These are phyloP conservation scores for Funneliformis caledonium DNA, from an alignment of 371 early-diverging fungal species.

Conservation along the genomic window DNA sequence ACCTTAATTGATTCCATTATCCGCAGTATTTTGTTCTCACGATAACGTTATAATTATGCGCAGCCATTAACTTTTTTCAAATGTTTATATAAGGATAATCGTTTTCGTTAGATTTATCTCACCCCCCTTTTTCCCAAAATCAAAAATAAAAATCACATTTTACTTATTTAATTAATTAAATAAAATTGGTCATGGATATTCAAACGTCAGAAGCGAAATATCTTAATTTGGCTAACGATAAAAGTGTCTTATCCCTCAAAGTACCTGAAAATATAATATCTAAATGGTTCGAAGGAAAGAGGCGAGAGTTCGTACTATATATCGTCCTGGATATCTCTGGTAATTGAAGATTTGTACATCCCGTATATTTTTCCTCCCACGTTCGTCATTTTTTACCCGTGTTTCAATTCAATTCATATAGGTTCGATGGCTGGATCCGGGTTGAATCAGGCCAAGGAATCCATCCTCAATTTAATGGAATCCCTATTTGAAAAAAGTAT, in stretches of 20 bases:
- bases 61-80: too few relatives aligned
- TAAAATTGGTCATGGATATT: not conserved
- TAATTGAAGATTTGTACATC: not conserved
- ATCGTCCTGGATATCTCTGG: slow-evolving; percentile 37
- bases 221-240: not conserved
- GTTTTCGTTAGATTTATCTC: too few relatives aligned
- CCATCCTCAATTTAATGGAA: slow-evolving; percentile 30
- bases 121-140: not conserved
- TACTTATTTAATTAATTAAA: not conserved
- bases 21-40: too few relatives aligned
- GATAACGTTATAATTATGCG: too few relatives aligned
- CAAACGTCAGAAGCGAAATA: not conserved
- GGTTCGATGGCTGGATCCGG: slow-evolving; percentile 37
- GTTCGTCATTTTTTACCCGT: not conserved
- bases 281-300: slow-evolving; percentile 31
- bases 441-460: slow-evolving; percentile 27
- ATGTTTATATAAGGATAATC: too few relatives aligned
- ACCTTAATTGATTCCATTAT: too few relatives aligned
- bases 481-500: not conserved
- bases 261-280: slow-evolving; percentile 17
- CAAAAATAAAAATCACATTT: not conserved
- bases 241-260: slow-evolving; percentile 21
- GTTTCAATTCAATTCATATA: not conserved
- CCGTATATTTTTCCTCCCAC: not conserved
- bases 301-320: slow-evolving; percentile 17